phyloP scores from a whole-genome alignment of 2,329 filamentous ascomycete genomes.

The Trichophyton schoenleinii region DNA sequence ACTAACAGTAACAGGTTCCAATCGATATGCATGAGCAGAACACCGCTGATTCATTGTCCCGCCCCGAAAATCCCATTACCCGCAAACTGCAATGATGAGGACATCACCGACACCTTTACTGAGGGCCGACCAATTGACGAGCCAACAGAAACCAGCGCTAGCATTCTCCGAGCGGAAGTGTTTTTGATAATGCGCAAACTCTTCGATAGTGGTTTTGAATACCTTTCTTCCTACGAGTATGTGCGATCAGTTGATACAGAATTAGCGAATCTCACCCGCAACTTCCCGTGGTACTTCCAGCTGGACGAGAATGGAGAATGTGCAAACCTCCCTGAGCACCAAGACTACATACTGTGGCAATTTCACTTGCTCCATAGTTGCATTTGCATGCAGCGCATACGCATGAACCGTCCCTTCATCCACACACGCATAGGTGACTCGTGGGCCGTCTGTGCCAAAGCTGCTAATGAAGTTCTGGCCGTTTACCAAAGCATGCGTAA shows the following conservation, averaged over 20 bases:
- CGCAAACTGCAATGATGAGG: slow-evolving; percentile 18
- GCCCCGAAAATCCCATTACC: slow-evolving; percentile 17
- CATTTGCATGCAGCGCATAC: slow-evolving; percentile 19
- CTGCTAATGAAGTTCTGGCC: slow-evolving; percentile 17
- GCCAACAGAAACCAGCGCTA: slow-evolving; percentile 17
- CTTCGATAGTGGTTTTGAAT: slow-evolving; percentile 13
- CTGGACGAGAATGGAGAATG: slow-evolving; percentile 9
- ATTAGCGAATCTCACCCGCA: slow-evolving; percentile 13
- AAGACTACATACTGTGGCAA: slow-evolving; percentile 18
- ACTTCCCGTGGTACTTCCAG: slow-evolving; percentile 20
- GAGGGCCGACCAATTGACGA: slow-evolving; percentile 13
- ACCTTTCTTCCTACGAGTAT: slow-evolving; percentile 15
- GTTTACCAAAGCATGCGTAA: slow-evolving; percentile 17
- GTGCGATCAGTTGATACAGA: slow-evolving; percentile 16
- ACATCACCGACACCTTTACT: slow-evolving; percentile 15
- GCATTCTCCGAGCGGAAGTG: slow-evolving; percentile 14
- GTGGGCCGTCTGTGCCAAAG: slow-evolving; percentile 16
- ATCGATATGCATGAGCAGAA: slow-evolving; percentile 18
- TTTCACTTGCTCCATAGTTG: slow-evolving; percentile 18
- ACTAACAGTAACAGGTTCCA: slow-evolving; percentile 15
- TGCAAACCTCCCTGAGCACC: slow-evolving; percentile 9
- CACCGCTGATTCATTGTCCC: slow-evolving; percentile 18
- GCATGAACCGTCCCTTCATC: slow-evolving; percentile 18
- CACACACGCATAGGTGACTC: slow-evolving; percentile 15
- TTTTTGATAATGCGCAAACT: slow-evolving; percentile 16